Evolutionary conservation across 148 eudicot genomes (phyloP), one percentile per base, ranked within the genome.

Genomic region (Rhododendron molle): DNA sequence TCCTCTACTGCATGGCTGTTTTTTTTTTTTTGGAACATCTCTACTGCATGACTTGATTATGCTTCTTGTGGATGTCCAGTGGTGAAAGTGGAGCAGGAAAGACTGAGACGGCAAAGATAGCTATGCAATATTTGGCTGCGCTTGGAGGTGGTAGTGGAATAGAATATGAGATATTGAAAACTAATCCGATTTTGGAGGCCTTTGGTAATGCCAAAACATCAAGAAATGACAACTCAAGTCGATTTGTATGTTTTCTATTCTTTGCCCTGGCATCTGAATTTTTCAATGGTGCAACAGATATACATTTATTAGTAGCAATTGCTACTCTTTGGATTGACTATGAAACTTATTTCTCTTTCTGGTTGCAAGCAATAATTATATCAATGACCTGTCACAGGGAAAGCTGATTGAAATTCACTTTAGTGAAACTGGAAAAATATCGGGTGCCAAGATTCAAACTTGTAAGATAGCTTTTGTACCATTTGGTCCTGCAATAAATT

Each of bases 1-100:
- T 84, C 69, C 28, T 60, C 69, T 10, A 18, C 28, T 81, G 7
- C 74, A 2, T 74, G 21, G 18, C 21, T 32, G 0, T 32, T 32
- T 32, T 32, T 32, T 54, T 82, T 56, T 16, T 44, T 67, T 13
- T 80, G 44, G n/a, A 71, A 36, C 74, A 16, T 62, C 74, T 69
- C 36, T 13, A 21, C 47, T 82, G 10, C 65, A 7, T 76, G 67
- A 54, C 71, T 46, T 90, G 83, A 77, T 86, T 77, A 79, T 86
- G 65, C 86, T 79, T 86, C 60, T 40, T 87, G 49, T 49, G 78
- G 74, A 30, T 88, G 32, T 85, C 62, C 93, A 97, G 98, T 88
- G 98, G 99, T 58, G 99, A 97, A 91, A 97, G 99, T 89, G 99
- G 99, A 87, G 98, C 99, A 15, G 99, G 99, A 76, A 97, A 97